A percentile compares a stretch with the other conserved stretches of the same genome.
These are phyloP conservation scores for Botrytis deweyae DNA, from an alignment of 2,329 filamentous ascomycete genomes.

Conservation along the genomic window DNA sequence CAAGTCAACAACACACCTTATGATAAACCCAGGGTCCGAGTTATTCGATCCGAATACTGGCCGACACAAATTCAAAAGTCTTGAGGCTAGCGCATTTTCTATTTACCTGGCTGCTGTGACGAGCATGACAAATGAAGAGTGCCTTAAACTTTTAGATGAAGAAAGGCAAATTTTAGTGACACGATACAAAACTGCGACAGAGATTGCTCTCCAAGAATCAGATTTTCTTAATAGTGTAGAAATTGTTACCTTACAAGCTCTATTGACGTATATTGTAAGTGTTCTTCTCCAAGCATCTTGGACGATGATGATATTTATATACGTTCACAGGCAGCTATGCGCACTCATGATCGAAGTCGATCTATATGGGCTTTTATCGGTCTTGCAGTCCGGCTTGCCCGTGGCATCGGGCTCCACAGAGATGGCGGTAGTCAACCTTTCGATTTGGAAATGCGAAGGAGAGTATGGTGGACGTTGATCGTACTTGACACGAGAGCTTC, in stretches of 20 bases:
- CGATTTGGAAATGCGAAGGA: constrained; percentile 51
- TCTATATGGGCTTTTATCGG: constrained; percentile 45
- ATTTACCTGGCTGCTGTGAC: constrained; percentile 19
- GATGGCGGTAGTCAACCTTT: constrained; percentile 50
- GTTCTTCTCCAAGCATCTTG: not conserved
- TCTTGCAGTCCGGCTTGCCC: constrained; percentile 39
- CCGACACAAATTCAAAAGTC: constrained; percentile 20
- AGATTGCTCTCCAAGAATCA: constrained; percentile 45
- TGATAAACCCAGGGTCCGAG: not conserved
- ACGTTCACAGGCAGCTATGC: constrained; percentile 17
- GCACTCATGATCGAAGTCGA: constrained; percentile 39
- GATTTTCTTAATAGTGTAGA: constrained; percentile 63
- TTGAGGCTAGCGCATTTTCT: constrained; percentile 7
- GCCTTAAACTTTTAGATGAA: constrained; percentile 49
- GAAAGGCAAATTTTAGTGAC: constrained; percentile 41
- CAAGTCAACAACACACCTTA: not conserved
- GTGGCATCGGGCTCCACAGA: constrained; percentile 49
- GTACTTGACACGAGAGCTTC: constrained; percentile 49
- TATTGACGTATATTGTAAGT: constrained; percentile 60
- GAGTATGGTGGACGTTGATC: constrained; percentile 52
- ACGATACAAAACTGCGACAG: constrained; percentile 22
- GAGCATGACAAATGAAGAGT: constrained; percentile 49
- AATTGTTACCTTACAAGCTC: constrained; percentile 60
- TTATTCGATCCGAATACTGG: constrained; percentile 8
- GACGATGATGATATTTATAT: not conserved